phyloP scores from a whole-genome alignment of 257 asterid species.

The Solanum tarijense region DNA sequence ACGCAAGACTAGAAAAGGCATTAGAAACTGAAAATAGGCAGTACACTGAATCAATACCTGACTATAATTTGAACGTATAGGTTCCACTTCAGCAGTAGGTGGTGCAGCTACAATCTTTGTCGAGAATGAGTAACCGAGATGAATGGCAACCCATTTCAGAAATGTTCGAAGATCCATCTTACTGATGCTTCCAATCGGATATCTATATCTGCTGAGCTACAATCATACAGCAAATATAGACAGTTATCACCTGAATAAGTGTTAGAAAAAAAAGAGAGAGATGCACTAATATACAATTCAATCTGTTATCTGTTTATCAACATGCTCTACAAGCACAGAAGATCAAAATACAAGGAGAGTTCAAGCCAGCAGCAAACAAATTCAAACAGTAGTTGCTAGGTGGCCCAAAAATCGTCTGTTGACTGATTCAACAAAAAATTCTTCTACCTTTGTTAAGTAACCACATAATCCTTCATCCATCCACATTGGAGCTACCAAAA shows the following conservation, averaged over 20 bases:
- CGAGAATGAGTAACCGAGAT: conserved; percentile 73
- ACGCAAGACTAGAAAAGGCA: neutral
- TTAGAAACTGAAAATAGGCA: neutral
- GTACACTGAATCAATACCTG: conserved; percentile 34
- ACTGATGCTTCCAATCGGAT: conserved; percentile 86
- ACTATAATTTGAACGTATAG: conserved; percentile 60
- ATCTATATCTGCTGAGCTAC: conserved; percentile 91
- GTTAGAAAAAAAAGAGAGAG: neutral
- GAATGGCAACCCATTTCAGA: conserved; percentile 68
- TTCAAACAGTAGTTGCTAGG: neutral
- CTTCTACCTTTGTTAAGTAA: conserved; percentile 67
- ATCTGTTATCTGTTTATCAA: neutral
- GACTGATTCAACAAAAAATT: neutral
- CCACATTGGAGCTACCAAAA: conserved; percentile 91
- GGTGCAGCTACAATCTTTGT: conserved; percentile 84
- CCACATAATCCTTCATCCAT: conserved; percentile 95
- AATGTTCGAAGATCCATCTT: conserved; percentile 71
- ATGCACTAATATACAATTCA: neutral
- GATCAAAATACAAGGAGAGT: neutral
- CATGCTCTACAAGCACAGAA: neutral
- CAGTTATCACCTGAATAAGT: neutral
- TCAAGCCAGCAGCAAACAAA: neutral
- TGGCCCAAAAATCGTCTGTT: neutral
- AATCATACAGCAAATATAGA: conserved; percentile 58
- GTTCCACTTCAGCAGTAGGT: conserved; percentile 91